Conservation (phyloP, 208 protist species). For the Zelonia costaricensis region DNA sequence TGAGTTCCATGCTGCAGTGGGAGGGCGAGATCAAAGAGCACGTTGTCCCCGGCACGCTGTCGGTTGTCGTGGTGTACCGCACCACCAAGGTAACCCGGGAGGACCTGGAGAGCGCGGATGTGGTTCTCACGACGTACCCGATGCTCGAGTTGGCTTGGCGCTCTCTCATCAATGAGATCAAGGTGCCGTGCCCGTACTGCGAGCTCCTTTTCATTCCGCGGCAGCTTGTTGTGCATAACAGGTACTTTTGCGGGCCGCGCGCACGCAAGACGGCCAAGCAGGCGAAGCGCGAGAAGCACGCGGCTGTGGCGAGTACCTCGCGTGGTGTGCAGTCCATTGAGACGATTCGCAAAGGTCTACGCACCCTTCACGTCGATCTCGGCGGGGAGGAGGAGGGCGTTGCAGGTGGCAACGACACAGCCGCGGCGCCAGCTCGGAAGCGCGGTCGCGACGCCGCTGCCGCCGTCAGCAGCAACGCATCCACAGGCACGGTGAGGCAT, state of each 20-base stretch:
- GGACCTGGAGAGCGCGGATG: constrained; percentile 85
- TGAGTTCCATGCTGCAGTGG: constrained; percentile 94
- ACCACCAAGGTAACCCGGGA: constrained; percentile 51
- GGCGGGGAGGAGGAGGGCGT: constrained; percentile 22
- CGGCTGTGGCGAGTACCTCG: not conserved
- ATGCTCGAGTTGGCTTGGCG: constrained; percentile 92
- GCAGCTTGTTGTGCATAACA: constrained; percentile 90
- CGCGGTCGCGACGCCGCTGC: constrained; percentile 1
- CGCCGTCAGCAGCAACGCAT: not conserved
- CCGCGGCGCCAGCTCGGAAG: constrained; percentile 2
- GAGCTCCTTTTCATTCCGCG: constrained; percentile 83
- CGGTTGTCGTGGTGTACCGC: constrained; percentile 81
- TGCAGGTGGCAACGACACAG: not conserved
- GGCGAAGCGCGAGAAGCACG: constrained; percentile 77
- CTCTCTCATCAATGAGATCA: constrained; percentile 72
- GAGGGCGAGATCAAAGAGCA: constrained; percentile 85
- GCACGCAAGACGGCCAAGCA: constrained; percentile 86
- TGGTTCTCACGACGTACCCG: constrained; percentile 95
- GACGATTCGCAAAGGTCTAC: constrained; percentile 82
- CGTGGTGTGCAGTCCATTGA: constrained; percentile 57
- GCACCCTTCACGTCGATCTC: constrained; percentile 75
- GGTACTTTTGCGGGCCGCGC: constrained; percentile 93
- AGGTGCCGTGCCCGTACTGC: constrained; percentile 92
- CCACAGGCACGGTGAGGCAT: too few relatives aligned
- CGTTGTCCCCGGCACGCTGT: constrained; percentile 58